Evolutionary conservation across 345 rosid species (phyloP).

Genomic region (Linum lewisii): DNA sequence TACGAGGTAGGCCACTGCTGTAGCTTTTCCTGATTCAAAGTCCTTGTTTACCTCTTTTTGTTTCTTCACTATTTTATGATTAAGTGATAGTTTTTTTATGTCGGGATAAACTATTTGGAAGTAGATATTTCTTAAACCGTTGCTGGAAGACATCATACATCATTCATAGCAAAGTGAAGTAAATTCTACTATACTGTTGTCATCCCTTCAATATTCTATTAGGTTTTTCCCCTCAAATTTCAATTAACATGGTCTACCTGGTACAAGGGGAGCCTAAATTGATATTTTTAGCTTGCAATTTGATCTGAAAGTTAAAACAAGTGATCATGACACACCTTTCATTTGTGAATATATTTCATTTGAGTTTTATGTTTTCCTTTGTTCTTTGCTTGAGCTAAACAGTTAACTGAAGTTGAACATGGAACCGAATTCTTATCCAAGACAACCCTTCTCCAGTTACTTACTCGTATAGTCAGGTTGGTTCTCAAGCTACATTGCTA

Average conservation of each 20-base stretch:
- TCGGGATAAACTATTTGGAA: too few species aligned
- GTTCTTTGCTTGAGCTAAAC: slow-evolving; percentile 10
- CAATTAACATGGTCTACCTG: too few species aligned
- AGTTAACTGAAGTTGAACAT: slow-evolving; percentile 70
- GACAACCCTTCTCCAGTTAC: slow-evolving; percentile 55
- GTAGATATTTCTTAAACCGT: too few species aligned
- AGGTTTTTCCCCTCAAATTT: too few species aligned
- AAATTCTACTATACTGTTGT: too few species aligned
- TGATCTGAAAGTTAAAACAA: too few species aligned
- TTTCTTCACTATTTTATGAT: background rate
- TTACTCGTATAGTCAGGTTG: slow-evolving; percentile 65
- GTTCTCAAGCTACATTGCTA: slow-evolving; percentile 3
- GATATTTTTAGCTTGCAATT: too few species aligned
- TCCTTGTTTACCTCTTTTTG: background rate
- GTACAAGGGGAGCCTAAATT: too few species aligned
- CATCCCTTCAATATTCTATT: too few species aligned
- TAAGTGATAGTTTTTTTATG: too few species aligned
- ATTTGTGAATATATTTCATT: background rate
- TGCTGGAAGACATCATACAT: too few species aligned
- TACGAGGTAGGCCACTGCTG: slow-evolving; percentile 53
- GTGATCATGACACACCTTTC: background rate
- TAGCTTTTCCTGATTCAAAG: background rate
- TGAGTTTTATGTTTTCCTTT: slow-evolving; percentile 2
- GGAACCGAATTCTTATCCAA: slow-evolving; percentile 62
- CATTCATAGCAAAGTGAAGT: too few species aligned